Conservation (phyloP, 192 early-diverging fungal genomes). For the Endogone sp. region DNA sequence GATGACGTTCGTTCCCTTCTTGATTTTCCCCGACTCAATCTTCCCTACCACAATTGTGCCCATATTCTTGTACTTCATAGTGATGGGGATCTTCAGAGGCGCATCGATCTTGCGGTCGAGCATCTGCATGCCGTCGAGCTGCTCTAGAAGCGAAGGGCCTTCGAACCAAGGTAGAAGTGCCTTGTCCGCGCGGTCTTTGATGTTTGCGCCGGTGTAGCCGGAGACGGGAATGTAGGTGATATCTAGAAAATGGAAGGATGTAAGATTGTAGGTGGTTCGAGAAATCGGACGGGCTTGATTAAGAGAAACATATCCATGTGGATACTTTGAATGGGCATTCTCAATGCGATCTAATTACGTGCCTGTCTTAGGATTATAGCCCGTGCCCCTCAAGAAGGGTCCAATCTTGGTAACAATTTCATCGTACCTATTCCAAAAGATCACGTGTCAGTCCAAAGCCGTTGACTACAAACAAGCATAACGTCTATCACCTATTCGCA, state of each 20-base stretch:
- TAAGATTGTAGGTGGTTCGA: too few relatives aligned
- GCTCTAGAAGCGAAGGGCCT: conserved; percentile 87
- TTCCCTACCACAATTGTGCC: conserved; percentile 95
- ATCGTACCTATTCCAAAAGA: conserved; percentile 63
- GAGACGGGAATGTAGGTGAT: conserved; percentile 90
- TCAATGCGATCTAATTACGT: conserved; percentile 10
- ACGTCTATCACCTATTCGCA: too few relatives aligned
- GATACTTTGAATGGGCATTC: background rate
- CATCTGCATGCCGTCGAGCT: conserved; percentile 78
- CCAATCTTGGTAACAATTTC: conserved; percentile 81
- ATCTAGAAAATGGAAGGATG: conserved; percentile 38
- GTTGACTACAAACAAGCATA: too few relatives aligned
- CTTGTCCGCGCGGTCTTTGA: conserved; percentile 79
- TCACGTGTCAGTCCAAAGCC: too few relatives aligned
- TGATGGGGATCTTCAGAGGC: conserved; percentile 91
- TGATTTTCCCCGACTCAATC: conserved; percentile 90
- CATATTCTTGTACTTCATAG: conserved; percentile 98
- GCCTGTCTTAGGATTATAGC: conserved; percentile 85
- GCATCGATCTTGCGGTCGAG: conserved; percentile 84
- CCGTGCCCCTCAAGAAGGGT: conserved; percentile 88
- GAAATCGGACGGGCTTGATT: too few relatives aligned
- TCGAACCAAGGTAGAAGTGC: conserved; percentile 52
- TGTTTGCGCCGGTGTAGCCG: conserved; percentile 94
- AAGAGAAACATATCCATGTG: background rate
- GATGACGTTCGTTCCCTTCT: conserved; percentile 80